phyloP scores from a whole-genome alignment of 768 basidiomycete genomes.

The Lactarius indigo region DNA sequence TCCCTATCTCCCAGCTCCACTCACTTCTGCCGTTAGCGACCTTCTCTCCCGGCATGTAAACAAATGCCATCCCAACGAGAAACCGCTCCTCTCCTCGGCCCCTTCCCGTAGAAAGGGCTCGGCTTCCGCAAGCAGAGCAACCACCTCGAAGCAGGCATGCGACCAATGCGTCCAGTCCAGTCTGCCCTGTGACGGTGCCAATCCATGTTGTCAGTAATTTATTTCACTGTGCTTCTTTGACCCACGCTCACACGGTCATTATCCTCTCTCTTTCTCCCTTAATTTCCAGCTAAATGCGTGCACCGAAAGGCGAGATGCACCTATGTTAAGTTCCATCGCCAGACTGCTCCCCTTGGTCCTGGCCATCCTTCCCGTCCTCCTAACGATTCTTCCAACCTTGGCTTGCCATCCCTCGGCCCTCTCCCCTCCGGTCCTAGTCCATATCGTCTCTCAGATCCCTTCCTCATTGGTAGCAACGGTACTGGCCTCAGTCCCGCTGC shows the following conservation, averaged over 20 bases:
- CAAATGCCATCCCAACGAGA: slow-evolving; percentile 83
- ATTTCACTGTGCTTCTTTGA: slow-evolving; percentile 4
- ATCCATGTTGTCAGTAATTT: slow-evolving; percentile 63
- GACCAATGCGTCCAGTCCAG: slow-evolving; percentile 78
- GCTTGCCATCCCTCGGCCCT: slow-evolving; percentile 6
- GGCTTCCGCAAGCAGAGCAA: slow-evolving; percentile 63
- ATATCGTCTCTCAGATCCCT: slow-evolving; percentile 24
- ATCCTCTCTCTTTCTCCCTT: neutral
- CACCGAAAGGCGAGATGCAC: slow-evolving; percentile 72
- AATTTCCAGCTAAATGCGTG: slow-evolving; percentile 62
- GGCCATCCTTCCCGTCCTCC: slow-evolving; percentile 46
- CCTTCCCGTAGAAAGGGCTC: slow-evolving; percentile 61
- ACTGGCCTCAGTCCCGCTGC: slow-evolving; percentile 6
- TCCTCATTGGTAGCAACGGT: slow-evolving; percentile 7
- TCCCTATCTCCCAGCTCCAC: neutral
- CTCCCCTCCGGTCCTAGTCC: slow-evolving; percentile 13
- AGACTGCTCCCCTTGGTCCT: slow-evolving; percentile 74
- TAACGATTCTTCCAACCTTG: slow-evolving; percentile 11
- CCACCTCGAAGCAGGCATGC: slow-evolving; percentile 79
- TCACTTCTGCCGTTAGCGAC: slow-evolving; percentile 47
- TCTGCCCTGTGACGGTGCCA: slow-evolving; percentile 74
- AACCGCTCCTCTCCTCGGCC: slow-evolving; percentile 41
- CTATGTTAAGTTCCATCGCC: slow-evolving; percentile 78
- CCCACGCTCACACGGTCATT: slow-evolving; percentile 10
- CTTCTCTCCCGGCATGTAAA: slow-evolving; percentile 82